Evolutionary conservation across 1,139 yeast species (phyloP), one percentile per base, ranked within the genome.

Genomic region (Candida tetrigidarum): DNA sequence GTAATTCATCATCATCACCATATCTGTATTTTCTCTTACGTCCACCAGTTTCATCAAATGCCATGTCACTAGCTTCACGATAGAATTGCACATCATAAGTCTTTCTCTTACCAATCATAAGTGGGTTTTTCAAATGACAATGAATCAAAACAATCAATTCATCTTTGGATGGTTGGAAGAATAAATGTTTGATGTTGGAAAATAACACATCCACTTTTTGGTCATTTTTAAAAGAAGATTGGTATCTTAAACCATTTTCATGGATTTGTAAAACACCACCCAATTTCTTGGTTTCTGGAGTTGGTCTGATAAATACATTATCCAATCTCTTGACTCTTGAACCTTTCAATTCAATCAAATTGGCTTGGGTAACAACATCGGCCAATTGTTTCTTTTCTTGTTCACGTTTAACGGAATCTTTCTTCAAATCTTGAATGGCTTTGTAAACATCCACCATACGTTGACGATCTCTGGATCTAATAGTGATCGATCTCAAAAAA

Each of bases 1-100:
- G 99, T 54, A 95, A 76, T 69, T 93, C 99, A 66, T 93, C 99
- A 67, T 93, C 99, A 63, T 93, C 99, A 44, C 99, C 99, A 60
- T 93, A 93, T 62, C 97, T 74, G 74, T 91, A 89, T 54, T 86
- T 85, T 66, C 88, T 76, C 74, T 91, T 89, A 51, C 96, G 81
- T 50, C 96, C 96, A 50, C 98, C 97, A 29, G 99, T 93, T 68
- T 93, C 99, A 67, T 93, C 99, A 59, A 90, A 91, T 2, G 96
- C 86, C 78, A 92, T 87, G 63, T 93, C 99, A 42, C 96, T 84
- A 11, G 98, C 98, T 66, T 93, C 99, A 55, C 98, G 80, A 70
- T 92, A 93, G 63, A 93, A 91, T 69, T 95, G 99, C 36, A 93
- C 89, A 61, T 93, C 99, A 66, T 85, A 86, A 0, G 97, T 91